Base-by-base conservation (phyloP, 768 basidiomycete genomes). In the Suillus paluster region DNA sequence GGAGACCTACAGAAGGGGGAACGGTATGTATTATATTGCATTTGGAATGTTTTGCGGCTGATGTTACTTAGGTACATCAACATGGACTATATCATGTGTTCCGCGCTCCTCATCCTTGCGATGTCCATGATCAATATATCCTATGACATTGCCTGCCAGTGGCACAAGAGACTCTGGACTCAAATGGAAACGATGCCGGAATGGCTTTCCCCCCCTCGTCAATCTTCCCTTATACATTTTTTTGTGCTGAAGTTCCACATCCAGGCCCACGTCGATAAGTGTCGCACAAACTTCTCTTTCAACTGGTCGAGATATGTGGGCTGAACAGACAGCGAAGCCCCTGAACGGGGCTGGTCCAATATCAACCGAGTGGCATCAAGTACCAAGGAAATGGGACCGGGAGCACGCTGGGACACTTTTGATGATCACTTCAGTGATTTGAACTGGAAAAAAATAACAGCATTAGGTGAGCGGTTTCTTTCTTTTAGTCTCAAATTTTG, bases 371-470 rank as follows among this genome's bases (percentile, higher is more conserved):
- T n/a, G n/a, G n/a, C n/a, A n/a, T n/a, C n/a, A n/a, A n/a, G n/a
- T 17, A 70, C 68, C 4, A 59, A 68, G 6, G 78, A 78, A 58
- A 80, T 78, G 76, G 76, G 70, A 0, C 70, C 74, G 0, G 64
- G 73, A 52, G 58, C 73, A 54, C 34, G 76, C 1, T 67, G 67
- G 11, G 77, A 79, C 10, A 69, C 75, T 1, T 63, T 81, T 17
- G 74, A 81, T 56, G 75, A 79, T 44, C 69, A 68, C 21, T 70
- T 69, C 48, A 71, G 73, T 21, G 77, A 70, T 65, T 66, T 65
- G 52, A 76, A 73, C 62, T 78, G 73, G 74, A 73, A 73, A 41
- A 79, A 79, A 52, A 61, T 65, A 1, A 57, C 58, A 12, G 50
- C 21, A 1, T 48, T 78, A 1, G 64, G 77, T 76, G 48, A n/a